Evolutionary conservation across 2,329 filamentous ascomycete species (phyloP), one percentile per base, ranked within the genome.

Genomic region (Akanthomyces lecanii): DNA sequence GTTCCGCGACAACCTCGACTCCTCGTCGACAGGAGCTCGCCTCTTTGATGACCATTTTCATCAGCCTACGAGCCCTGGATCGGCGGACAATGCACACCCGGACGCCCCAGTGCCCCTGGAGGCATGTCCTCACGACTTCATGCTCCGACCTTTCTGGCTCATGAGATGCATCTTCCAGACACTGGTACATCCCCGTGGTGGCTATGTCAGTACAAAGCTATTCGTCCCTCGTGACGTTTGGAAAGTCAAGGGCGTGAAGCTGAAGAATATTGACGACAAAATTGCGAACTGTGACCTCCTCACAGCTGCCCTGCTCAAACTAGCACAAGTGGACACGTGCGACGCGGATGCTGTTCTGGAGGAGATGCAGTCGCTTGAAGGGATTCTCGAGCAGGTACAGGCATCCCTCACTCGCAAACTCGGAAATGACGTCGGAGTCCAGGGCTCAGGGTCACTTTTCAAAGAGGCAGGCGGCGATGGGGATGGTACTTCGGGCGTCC

Each of bases 111-210:
- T 89, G 25, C 86, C 92, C 0, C 82, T 99, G 5, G 95, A 99
- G 71, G 90, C 95, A 3, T 99, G 96, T 72, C 95, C 95, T 1
- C 91, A 89, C 42, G 92, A 96, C 47, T 88, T 89, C 64, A 83
- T 97, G 70, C 82, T 98, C n/a, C 88, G 95, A 23, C 96, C 95
- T 2, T 99, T 97, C 75, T 99, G 95, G 95, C 81, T 99, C 51
- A 97, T 99, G 91, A 88, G 95, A 61, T 93, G 90, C 65, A 82
- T 99, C 30, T 96, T 95, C 72, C 92, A 97, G 73, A 97, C 93
- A 0, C 86, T 99, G 51, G 89, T 89, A 21, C 94, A 99, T 71
- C 92, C 94, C 2, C 87, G 92, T 28, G 95, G 95, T 44, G 95
- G 93, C 18, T 99, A 97, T 72, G 73, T 99, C 23, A 96, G 93